Evolutionary conservation across 306 rosid species (phyloP).

Genomic region (Purshia tridentata): DNA sequence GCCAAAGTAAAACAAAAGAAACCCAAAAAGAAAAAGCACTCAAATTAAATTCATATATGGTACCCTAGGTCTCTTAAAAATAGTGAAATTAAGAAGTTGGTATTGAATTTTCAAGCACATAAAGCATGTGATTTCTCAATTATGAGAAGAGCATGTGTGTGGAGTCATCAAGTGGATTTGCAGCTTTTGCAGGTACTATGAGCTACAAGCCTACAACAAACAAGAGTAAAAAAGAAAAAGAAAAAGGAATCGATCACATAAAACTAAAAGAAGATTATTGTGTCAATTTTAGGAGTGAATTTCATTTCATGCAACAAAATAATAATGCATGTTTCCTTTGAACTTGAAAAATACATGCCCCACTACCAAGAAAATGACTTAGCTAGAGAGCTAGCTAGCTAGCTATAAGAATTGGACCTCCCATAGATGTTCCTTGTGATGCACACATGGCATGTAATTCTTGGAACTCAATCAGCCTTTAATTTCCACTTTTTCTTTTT

Average conservation of each 20-base stretch:
- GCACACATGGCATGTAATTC: neutral
- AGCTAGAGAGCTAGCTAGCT: no score
- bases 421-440: neutral
- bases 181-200: constrained; percentile 31
- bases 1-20: neutral
- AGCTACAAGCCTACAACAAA: neutral
- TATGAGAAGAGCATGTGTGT: constrained; percentile 42
- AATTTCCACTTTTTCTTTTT: neutral
- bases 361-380: neutral
- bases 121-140: constrained; percentile 47
- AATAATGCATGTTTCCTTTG: constrained; percentile 24
- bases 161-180: constrained; percentile 27
- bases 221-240: constrained; percentile 5
- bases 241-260: neutral
- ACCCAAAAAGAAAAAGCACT: no score
- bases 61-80: neutral
- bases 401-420: neutral
- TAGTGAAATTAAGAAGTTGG: neutral
- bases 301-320: constrained; percentile 26
- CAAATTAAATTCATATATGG: no score
- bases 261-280: neutral
- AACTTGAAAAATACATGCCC: constrained; percentile 18
- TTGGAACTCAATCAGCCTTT: no score
- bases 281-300: neutral
- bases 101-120: neutral